Evolutionary conservation across 1,284 basidiomycete genomes (phyloP).

Genomic region (Trichosporon ovoides): DNA sequence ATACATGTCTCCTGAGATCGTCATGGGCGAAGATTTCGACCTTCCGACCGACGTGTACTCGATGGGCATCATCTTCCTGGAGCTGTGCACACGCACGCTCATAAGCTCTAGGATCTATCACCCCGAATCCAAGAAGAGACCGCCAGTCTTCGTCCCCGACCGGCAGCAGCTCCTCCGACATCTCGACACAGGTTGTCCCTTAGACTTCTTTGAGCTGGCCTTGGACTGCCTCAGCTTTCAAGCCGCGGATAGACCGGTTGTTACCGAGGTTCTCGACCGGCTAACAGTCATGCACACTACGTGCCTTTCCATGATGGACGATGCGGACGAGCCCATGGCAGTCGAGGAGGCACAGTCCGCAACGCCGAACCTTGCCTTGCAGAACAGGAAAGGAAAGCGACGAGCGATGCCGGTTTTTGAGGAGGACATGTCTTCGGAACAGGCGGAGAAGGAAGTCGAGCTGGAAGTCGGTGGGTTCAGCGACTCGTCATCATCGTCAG

Average conservation of each 20-base stretch:
- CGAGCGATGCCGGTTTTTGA: conserved; percentile 48
- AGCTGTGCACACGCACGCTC: conserved; percentile 77
- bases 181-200: conserved; percentile 62
- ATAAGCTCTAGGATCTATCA: conserved; percentile 73
- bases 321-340: conserved; percentile 50
- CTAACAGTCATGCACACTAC: conserved; percentile 74
- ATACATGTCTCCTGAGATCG: conserved; percentile 71
- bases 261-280: conserved; percentile 66
- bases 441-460: conserved; percentile 3
- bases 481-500: not conserved
- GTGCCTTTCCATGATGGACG: conserved; percentile 61
- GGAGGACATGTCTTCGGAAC: not conserved
- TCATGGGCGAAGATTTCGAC: conserved; percentile 83
- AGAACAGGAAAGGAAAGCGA: conserved; percentile 55
- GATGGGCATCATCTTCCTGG: conserved; percentile 89
- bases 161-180: conserved; percentile 58
- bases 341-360: conserved; percentile 73
- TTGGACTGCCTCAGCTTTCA: conserved; percentile 71
- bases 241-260: conserved; percentile 66
- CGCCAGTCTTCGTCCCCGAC: conserved; percentile 72
- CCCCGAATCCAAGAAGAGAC: conserved; percentile 53
- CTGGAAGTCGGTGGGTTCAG: conserved; percentile 1
- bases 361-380: no score
- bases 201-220: conserved; percentile 67
- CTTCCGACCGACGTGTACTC: conserved; percentile 92